Percentiles rank a stretch among this genome's conserved stretches.
Conservation (phyloP, 2,329 filamentous ascomycete species). For the Cucurbitaria berberidis region DNA sequence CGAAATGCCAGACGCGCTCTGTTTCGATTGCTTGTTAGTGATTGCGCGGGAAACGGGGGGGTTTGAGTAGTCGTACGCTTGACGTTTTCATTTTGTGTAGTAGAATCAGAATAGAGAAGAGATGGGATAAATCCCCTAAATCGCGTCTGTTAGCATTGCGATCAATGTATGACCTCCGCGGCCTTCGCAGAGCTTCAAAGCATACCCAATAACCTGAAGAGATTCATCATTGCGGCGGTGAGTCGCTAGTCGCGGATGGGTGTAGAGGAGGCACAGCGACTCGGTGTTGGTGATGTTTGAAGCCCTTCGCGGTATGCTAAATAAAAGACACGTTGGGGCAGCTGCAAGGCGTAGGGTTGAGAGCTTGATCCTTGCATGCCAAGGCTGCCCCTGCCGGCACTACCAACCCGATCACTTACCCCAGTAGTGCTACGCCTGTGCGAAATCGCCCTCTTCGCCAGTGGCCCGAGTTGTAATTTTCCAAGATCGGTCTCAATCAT, state of each 20-base stretch:
- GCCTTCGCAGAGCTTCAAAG: neutral
- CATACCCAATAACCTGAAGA: conserved; percentile 72
- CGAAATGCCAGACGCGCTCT: conserved; percentile 97
- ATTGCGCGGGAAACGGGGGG: conserved; percentile 4
- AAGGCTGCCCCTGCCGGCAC: conserved; percentile 30
- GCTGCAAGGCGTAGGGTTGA: conserved; percentile 29
- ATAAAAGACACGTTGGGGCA: conserved; percentile 48
- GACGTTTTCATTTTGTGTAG: conserved; percentile 93
- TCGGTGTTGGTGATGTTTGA: conserved; percentile 17
- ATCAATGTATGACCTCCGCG: neutral
- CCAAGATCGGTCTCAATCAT: no score
- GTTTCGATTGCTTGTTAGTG: conserved; percentile 17
- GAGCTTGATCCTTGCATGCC: conserved; percentile 43
- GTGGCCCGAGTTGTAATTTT: no score
- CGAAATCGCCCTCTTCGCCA: neutral
- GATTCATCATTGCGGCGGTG: conserved; percentile 64
- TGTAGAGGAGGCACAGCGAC: conserved; percentile 21
- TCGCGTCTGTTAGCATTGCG: conserved; percentile 33
- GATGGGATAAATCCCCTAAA: conserved; percentile 90
- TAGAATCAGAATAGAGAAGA: conserved; percentile 91
- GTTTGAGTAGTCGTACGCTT: conserved; percentile 67
- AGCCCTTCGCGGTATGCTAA: conserved; percentile 16
- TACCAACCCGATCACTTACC: no score
- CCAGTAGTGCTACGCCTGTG: no score
- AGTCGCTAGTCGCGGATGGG: conserved; percentile 23